Evolutionary conservation across 768 basidiomycete genomes (phyloP).

Genomic region (Chalciporus chontae): DNA sequence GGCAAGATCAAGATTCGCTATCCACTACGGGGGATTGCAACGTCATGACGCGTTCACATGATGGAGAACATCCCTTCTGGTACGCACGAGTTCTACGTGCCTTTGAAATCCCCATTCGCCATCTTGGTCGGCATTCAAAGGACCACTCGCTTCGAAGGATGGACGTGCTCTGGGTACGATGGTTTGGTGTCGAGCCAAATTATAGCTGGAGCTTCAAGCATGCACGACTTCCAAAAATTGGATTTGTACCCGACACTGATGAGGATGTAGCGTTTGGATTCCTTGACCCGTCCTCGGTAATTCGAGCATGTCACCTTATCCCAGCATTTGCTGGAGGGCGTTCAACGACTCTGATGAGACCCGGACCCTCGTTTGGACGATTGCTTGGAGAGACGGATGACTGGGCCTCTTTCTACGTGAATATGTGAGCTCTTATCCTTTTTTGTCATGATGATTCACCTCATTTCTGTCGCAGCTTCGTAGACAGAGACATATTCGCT

Average conservation of each 20-base stretch:
- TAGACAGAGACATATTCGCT: too few species aligned
- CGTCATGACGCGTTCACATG: slow-evolving; percentile 9
- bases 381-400: too few species aligned
- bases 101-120: slow-evolving; percentile 6
- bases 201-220: slow-evolving; percentile 6
- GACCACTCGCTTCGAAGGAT: background rate
- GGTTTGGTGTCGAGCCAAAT: slow-evolving; percentile 14
- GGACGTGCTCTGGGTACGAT: slow-evolving; percentile 24
- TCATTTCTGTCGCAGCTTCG: too few species aligned
- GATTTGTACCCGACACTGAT: background rate
- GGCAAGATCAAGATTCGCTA: slow-evolving; percentile 7
- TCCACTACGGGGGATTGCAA: background rate
- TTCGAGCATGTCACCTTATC: too few species aligned
- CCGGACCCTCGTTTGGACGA: too few species aligned
- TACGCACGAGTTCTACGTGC: slow-evolving; percentile 19
- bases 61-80: slow-evolving; percentile 17
- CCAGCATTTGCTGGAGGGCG: too few species aligned
- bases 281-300: too few species aligned
- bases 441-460: too few species aligned
- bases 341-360: too few species aligned
- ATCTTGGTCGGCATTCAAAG: background rate
- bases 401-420: too few species aligned
- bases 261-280: too few species aligned
- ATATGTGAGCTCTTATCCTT: too few species aligned
- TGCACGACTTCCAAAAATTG: slow-evolving; percentile 14